These are phyloP conservation scores for Magnusiomyces suaveolens DNA, from an alignment of 1,139 yeast genomes.

Conservation along the genomic window DNA sequence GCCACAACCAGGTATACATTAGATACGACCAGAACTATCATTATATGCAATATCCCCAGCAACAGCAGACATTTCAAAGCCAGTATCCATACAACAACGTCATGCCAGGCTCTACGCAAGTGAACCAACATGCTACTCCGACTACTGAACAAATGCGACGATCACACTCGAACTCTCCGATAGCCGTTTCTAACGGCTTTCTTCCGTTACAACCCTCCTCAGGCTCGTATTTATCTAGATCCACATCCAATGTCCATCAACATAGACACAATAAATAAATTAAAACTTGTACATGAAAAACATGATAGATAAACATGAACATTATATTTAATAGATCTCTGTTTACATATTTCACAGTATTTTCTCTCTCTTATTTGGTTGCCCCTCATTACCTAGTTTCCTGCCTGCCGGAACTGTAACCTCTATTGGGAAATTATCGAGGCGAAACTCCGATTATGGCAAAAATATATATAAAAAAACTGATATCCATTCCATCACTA, in stretches of 20 bases:
- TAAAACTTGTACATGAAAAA: background rate
- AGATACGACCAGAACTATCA: background rate
- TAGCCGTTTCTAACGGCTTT: background rate
- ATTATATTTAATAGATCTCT: too few relatives aligned
- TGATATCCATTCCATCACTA: too few relatives aligned
- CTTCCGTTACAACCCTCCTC: background rate
- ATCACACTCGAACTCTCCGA: background rate
- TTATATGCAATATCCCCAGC: background rate
- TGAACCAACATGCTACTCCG: background rate
- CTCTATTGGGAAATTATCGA: background rate
- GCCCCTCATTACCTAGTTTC: background rate
- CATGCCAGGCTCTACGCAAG: background rate
- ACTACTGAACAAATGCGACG: background rate
- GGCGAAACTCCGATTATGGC: background rate
- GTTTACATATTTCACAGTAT: background rate
- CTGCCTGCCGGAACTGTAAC: background rate
- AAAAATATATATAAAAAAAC: too few relatives aligned
- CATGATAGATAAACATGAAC: background rate
- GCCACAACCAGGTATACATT: background rate
- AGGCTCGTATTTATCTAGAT: background rate
- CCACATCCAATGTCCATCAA: background rate
- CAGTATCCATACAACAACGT: background rate
- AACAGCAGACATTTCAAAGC: background rate
- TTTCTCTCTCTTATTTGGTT: background rate
- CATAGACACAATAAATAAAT: background rate